Conservation (phyloP, 495 filamentous ascomycete species). For the Cenococcum geophilum region DNA sequence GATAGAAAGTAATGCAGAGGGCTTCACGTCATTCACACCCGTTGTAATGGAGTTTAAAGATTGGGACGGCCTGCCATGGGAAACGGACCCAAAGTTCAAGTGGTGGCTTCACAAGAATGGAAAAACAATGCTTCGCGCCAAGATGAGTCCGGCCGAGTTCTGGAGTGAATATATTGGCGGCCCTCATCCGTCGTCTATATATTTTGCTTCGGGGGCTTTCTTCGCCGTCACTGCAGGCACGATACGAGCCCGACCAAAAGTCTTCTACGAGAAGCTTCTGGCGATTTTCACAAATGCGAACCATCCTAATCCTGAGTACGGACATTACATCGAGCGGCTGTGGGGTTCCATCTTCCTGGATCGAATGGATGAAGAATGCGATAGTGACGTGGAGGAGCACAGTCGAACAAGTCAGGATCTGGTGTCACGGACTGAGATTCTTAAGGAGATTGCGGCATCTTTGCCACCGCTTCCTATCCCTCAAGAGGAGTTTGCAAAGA, state of each 20-base stretch:
- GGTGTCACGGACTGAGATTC: neutral
- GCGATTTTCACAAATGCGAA: neutral
- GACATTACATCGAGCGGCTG: neutral
- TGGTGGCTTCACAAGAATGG: constrained; percentile 3
- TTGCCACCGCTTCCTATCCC: neutral
- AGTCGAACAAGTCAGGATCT: neutral
- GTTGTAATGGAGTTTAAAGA: neutral
- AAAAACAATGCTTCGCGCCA: constrained; percentile 1
- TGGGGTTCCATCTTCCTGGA: constrained; percentile 1
- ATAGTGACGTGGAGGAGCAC: neutral
- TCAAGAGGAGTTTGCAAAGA: neutral
- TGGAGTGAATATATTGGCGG: neutral
- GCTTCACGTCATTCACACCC: neutral
- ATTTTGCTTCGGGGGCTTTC: neutral
- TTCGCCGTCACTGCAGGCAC: neutral
- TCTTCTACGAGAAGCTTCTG: constrained; percentile 3
- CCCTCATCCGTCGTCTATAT: neutral
- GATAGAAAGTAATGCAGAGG: neutral
- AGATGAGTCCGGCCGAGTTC: neutral
- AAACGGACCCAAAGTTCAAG: constrained; percentile 1
- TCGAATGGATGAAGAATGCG: neutral
- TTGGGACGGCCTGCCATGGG: neutral
- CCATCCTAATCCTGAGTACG: neutral
- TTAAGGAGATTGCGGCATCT: neutral
- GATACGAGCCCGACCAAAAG: neutral